Evolutionary conservation across 176 grass and related monocot genomes (phyloP).

Genomic region (Avena eriantha): DNA sequence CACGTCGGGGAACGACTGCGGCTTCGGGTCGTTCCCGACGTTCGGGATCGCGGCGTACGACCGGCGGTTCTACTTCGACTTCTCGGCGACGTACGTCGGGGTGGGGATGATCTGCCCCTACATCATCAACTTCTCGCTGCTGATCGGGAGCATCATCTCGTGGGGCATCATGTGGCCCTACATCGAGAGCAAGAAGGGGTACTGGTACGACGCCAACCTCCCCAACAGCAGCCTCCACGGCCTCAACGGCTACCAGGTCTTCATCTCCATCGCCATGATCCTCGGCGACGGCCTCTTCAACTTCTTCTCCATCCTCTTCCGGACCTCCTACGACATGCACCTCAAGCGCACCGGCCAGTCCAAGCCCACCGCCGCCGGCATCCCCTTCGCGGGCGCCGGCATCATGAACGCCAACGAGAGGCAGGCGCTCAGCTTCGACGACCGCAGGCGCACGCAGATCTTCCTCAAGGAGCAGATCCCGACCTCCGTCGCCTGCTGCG

Average conservation of each 20-base stretch:
- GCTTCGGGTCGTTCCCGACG: slow-evolving; percentile 59
- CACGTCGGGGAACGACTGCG: slow-evolving; percentile 32
- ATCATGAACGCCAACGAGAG: slow-evolving; percentile 28
- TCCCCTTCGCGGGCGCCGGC: slow-evolving; percentile 27
- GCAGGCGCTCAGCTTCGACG: slow-evolving; percentile 52
- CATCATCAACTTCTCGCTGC: slow-evolving; percentile 67
- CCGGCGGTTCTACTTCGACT: slow-evolving; percentile 68
- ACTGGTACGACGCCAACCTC: slow-evolving; percentile 51
- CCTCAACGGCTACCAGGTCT: slow-evolving; percentile 70
- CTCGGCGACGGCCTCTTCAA: slow-evolving; percentile 66
- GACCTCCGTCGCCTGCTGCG: slow-evolving; percentile 30
- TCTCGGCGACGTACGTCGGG: slow-evolving; percentile 67
- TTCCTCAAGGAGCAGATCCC: slow-evolving; percentile 82
- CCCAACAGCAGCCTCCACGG: slow-evolving; percentile 56
- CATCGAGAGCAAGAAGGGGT: slow-evolving; percentile 58
- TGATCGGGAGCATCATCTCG: slow-evolving; percentile 56
- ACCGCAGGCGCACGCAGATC: slow-evolving; percentile 41
- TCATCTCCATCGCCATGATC: slow-evolving; percentile 83
- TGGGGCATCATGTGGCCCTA: slow-evolving; percentile 73
- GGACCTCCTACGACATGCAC: slow-evolving; percentile 67
- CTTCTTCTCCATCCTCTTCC: slow-evolving; percentile 48
- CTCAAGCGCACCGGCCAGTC: slow-evolving; percentile 17
- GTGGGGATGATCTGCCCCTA: slow-evolving; percentile 76
- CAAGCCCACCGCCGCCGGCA: background rate
- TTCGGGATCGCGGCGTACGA: slow-evolving; percentile 58